Conservation (phyloP, 352 stramenopile species). For the Aphanomyces invadans region DNA sequence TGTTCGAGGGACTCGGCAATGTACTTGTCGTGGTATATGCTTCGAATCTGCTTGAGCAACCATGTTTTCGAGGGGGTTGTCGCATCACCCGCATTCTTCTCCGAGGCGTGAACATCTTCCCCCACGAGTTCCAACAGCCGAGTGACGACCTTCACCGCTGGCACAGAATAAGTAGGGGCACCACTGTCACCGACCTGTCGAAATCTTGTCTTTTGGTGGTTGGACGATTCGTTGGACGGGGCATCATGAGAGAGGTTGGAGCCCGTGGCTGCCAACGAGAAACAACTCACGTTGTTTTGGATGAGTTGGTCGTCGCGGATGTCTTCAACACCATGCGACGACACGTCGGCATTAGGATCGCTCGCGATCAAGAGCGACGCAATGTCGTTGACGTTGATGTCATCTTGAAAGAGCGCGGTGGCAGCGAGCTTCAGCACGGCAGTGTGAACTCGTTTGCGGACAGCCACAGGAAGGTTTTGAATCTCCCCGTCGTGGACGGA, state of each 20-base stretch:
- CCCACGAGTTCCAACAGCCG: constrained; percentile 14
- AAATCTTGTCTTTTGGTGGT: no score
- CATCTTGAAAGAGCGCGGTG: constrained; percentile 6
- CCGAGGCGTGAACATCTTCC: background rate
- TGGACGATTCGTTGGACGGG: no score
- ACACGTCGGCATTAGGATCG: background rate
- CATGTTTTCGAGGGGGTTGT: background rate
- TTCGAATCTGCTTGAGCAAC: constrained; percentile 24
- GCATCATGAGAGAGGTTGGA: background rate
- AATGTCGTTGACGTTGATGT: background rate
- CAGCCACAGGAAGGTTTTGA: background rate
- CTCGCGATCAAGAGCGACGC: background rate
- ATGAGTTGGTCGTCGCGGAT: constrained; percentile 1
- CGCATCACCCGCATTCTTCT: background rate
- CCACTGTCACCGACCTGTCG: no score
- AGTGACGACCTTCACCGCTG: background rate
- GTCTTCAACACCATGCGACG: background rate
- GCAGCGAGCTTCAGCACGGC: constrained; percentile 3
- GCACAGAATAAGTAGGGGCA: no score
- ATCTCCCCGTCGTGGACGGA: background rate
- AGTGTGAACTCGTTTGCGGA: constrained; percentile 4
- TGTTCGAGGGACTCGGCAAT: constrained; percentile 19
- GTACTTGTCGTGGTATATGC: constrained; percentile 23
- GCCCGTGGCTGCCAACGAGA: background rate
- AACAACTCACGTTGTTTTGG: background rate